These are phyloP conservation scores for Didymosphaeria variabile DNA, from an alignment of 2,329 filamentous ascomycete genomes.

Conservation along the genomic window DNA sequence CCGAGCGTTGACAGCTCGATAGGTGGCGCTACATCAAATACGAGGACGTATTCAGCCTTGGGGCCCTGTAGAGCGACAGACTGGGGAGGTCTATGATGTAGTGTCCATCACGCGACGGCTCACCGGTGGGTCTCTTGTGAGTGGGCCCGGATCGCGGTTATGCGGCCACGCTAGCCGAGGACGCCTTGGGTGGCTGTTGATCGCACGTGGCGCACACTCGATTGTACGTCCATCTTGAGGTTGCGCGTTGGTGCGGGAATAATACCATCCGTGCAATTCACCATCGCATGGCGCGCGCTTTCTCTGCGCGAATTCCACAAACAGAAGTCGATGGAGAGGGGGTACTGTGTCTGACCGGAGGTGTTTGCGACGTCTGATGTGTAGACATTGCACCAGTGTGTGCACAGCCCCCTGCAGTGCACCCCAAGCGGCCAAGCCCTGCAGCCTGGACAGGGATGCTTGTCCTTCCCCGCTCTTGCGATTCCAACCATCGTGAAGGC, in stretches of 20 bases:
- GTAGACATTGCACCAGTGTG: not conserved
- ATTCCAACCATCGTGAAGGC: not conserved
- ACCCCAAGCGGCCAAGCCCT: slow-evolving; percentile 8
- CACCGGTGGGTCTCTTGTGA: not conserved
- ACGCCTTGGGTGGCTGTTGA: not conserved
- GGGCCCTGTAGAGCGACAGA: not conserved
- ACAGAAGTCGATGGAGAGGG: not conserved
- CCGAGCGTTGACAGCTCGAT: slow-evolving; percentile 1
- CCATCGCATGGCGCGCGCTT: too few relatives aligned
- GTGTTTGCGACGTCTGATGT: not conserved
- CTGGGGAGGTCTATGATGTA: slow-evolving; percentile 16
- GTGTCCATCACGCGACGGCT: slow-evolving; percentile 11
- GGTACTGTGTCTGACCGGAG: not conserved
- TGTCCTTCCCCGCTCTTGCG: slow-evolving; percentile 12
- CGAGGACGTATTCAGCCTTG: slow-evolving; percentile 15
- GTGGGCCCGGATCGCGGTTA: not conserved
- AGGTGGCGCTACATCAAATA: slow-evolving; percentile 1
- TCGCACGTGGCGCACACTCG: slow-evolving; percentile 11
- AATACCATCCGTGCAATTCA: not conserved
- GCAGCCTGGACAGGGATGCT: slow-evolving; percentile 8
- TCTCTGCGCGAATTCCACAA: not conserved
- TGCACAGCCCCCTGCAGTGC: slow-evolving; percentile 1
- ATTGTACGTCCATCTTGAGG: not conserved
- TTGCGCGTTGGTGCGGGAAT: slow-evolving; percentile 1
- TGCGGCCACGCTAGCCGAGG: slow-evolving; percentile 18